Evolutionary conservation across 257 asterid genomes (phyloP).

Genomic region (Solanum pinnatisectum): DNA sequence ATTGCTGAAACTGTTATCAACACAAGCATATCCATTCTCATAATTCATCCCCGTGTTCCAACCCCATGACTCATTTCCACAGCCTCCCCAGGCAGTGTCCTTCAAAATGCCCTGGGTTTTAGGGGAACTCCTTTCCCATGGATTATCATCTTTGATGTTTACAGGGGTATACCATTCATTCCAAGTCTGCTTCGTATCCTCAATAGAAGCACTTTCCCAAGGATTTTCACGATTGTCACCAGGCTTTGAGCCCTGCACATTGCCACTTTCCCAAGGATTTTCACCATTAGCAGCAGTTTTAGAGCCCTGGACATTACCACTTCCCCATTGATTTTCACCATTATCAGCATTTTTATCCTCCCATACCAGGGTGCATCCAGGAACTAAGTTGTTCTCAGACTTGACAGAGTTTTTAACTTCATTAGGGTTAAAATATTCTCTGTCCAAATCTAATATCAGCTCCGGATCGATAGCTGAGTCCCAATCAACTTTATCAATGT

Average conservation of each 20-base stretch:
- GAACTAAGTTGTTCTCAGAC: slow-evolving; percentile 12
- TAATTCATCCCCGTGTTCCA: slow-evolving; percentile 22
- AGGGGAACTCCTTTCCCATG: slow-evolving; percentile 51
- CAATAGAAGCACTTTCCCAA: slow-evolving; percentile 36
- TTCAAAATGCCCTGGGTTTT: slow-evolving; percentile 21
- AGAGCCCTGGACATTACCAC: slow-evolving; percentile 9
- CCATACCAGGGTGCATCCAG: slow-evolving; percentile 10
- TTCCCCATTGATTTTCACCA: slow-evolving; percentile 56
- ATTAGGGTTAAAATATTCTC: slow-evolving; percentile 52
- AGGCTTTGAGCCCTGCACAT: slow-evolving; percentile 5
- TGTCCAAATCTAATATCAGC: slow-evolving; percentile 61
- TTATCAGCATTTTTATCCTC: slow-evolving; percentile 11
- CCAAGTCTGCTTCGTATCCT: slow-evolving; percentile 29
- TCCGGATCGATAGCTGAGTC: slow-evolving; percentile 50
- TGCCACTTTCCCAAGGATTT: slow-evolving; percentile 54
- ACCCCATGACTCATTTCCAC: slow-evolving; percentile 32
- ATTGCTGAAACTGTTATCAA: slow-evolving; percentile 2
- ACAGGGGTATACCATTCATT: slow-evolving; percentile 28
- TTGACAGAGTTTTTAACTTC: slow-evolving; percentile 16
- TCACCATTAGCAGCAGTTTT: neutral
- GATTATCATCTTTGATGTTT: slow-evolving; percentile 22
- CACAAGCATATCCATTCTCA: slow-evolving; percentile 1
- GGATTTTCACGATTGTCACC: slow-evolving; percentile 23
- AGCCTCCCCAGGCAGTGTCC: slow-evolving; percentile 35
- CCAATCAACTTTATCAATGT: slow-evolving; percentile 73